Evolutionary conservation across 176 grass and related monocot species (phyloP), one percentile per base, ranked within the genome.

Genomic region (Rhynchospora breviuscula): DNA sequence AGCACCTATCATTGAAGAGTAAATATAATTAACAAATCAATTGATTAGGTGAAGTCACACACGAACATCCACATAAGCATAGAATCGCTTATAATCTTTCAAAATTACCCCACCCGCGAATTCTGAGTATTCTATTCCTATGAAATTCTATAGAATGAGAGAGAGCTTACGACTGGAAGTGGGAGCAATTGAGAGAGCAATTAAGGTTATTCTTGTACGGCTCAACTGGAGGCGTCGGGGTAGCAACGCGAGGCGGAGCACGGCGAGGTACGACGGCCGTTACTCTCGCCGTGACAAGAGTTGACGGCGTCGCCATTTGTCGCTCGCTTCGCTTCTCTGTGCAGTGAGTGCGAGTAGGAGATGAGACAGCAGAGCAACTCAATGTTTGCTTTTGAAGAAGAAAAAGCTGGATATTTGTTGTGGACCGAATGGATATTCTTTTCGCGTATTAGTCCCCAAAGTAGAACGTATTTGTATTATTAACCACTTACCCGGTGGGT

Each of bases 121-220:
- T 33, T 67, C 64, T 15, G 10, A 14, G 17, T 46, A 71, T 44
- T 35, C 14, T 43, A 69, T 69, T 43, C 66, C 66, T 17, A 69
- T 25, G 59, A 62, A 62, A 62, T 8, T 62, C 9, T 44, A 40
- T 8, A 15, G 35, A 60, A 15, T 2, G 17, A 12, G 25, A 33
- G 35, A 40, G 35, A 79, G 11, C 79, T 61, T 91, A 98, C 95
- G 83, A 90, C 31, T 90, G 67, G 91, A 98, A 98, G 60, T 98
- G 95, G 57, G 78, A 69, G 89, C 95, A 98, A 8, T 87, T 67
- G 63, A 98, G 45, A 3, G 87, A 85, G 75, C 26, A 17, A 4
- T 57, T 53, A 33, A 78, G 84, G n/a, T 21, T 93, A 0, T 86
- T 84, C 15, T 67, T 72, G 51, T 21, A 23, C 6, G 87, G 78